Evolutionary conservation across 257 asterid species (phyloP).

Genomic region (Solanum chmielewskii): DNA sequence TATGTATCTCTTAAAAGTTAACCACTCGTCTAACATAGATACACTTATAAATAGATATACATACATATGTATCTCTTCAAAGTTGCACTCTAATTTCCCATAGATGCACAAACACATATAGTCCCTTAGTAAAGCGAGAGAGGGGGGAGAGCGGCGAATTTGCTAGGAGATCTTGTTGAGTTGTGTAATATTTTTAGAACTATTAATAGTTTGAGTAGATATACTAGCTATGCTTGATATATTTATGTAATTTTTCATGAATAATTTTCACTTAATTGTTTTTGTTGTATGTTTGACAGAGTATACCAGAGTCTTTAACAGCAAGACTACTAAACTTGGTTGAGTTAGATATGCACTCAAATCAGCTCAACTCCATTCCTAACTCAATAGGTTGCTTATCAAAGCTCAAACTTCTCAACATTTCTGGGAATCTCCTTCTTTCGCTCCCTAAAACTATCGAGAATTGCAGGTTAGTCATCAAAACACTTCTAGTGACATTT

Average conservation of each 20-base stretch:
- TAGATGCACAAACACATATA: neutral
- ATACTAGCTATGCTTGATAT: neutral
- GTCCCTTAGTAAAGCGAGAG: neutral
- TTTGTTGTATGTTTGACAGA: conserved; percentile 24
- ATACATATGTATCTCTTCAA: neutral
- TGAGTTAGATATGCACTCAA: conserved; percentile 61
- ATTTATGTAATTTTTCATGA: neutral
- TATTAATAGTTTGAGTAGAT: neutral
- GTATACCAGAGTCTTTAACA: conserved; percentile 70
- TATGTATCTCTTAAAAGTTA: too few relatives aligned
- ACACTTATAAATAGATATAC: neutral
- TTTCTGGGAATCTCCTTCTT: conserved; percentile 63
- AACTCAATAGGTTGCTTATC: conserved; percentile 84
- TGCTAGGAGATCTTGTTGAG: neutral
- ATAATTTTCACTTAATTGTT: neutral
- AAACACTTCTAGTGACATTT: neutral
- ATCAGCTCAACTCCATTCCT: conserved; percentile 68
- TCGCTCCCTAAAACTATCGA: conserved; percentile 65
- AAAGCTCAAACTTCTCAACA: conserved; percentile 63
- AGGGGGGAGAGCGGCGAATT: neutral
- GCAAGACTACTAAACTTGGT: conserved; percentile 69
- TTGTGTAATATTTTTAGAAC: neutral
- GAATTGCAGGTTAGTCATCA: conserved; percentile 55
- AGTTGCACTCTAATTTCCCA: neutral
- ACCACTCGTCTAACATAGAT: too few relatives aligned